phyloP scores from a whole-genome alignment of 2,329 filamentous ascomycete species.

The Macrophomina tecta region DNA sequence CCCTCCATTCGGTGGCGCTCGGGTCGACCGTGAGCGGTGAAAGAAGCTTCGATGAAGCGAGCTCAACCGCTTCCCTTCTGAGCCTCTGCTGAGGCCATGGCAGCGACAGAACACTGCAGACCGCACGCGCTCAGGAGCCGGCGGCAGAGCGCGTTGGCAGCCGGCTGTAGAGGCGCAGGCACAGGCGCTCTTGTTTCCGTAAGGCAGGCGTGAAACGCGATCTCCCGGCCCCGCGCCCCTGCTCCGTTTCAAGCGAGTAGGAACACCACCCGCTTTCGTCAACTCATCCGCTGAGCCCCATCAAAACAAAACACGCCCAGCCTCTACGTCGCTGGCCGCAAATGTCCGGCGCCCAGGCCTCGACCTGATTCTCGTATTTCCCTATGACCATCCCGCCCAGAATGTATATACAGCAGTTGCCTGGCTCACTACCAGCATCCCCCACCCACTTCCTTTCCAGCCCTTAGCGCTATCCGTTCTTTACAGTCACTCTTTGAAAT shows the following conservation, averaged over 20 bases:
- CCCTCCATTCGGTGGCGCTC: constrained; percentile 1
- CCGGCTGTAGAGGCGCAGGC: background rate
- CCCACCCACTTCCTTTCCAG: background rate
- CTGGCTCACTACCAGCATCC: background rate
- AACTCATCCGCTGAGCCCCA: constrained; percentile 21
- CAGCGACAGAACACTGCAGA: too few relatives aligned
- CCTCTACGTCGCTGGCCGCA: constrained; percentile 7
- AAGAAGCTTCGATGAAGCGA: background rate
- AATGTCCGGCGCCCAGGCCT: constrained; percentile 10
- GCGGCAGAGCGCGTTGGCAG: background rate
- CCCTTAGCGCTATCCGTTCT: constrained; percentile 14
- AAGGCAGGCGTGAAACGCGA: constrained; percentile 19
- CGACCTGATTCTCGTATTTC: constrained; percentile 14
- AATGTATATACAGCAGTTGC: background rate
- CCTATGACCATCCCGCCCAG: background rate
- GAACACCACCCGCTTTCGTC: background rate
- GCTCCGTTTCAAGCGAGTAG: constrained; percentile 25
- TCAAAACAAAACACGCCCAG: constrained; percentile 26
- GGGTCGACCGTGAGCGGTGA: background rate
- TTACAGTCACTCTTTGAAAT: constrained; percentile 33
- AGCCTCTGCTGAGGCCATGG: too few relatives aligned
- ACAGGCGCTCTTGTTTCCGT: constrained; percentile 4
- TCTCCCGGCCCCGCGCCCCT: constrained; percentile 22
- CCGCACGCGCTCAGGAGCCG: background rate
- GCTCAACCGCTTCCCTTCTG: background rate